phyloP scores from a whole-genome alignment of 1,139 yeast species.

The Lodderomyces metapsilosis region DNA sequence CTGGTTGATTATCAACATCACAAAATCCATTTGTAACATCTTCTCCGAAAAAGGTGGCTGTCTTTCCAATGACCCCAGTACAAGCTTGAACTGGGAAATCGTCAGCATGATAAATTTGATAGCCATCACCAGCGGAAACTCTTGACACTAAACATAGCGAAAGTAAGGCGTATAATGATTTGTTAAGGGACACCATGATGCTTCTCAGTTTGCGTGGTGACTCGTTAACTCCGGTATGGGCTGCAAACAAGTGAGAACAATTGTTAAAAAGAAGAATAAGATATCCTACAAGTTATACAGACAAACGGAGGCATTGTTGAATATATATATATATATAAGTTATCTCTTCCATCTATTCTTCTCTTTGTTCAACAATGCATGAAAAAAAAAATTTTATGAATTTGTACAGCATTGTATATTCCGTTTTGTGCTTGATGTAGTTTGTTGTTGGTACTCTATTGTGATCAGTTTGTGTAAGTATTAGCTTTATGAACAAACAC shows the following conservation, averaged over 20 bases:
- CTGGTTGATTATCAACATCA: constrained; percentile 33
- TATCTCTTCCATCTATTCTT: neutral
- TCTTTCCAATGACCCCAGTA: constrained; percentile 22
- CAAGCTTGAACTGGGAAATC: constrained; percentile 28
- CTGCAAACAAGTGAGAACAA: neutral
- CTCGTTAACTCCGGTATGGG: neutral
- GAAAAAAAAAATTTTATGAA: no score
- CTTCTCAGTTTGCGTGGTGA: neutral
- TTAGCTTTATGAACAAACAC: no score
- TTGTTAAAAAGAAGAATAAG: neutral
- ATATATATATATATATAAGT: neutral
- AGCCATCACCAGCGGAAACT: constrained; percentile 11
- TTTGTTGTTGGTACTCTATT: neutral
- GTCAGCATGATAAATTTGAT: constrained; percentile 17
- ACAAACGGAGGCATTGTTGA: neutral
- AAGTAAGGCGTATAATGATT: neutral
- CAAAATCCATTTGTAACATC: constrained; percentile 30
- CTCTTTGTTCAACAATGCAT: no score
- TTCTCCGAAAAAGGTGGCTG: constrained; percentile 15
- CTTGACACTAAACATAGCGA: constrained; percentile 1
- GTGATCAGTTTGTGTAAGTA: no score
- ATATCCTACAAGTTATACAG: neutral
- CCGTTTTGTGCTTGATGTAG: no score
- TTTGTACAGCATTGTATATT: no score
- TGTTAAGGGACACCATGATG: neutral